Conservation (phyloP, 805 yeast species). For the Candida yuanshanica region DNA sequence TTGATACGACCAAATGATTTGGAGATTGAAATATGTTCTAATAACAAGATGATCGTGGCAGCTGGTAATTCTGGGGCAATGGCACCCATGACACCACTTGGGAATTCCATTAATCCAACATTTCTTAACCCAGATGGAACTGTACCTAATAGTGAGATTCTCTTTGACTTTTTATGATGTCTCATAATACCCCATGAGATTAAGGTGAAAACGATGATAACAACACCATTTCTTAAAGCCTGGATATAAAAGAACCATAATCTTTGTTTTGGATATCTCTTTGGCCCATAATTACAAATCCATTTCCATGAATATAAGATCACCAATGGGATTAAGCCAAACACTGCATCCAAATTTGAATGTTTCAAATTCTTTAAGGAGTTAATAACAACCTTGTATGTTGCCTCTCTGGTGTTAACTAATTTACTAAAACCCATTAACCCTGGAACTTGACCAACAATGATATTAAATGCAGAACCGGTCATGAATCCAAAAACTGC, state of each 20-base stretch:
- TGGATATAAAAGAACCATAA: conserved; percentile 59
- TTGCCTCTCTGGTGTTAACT: conserved; percentile 68
- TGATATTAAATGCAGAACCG: conserved; percentile 84
- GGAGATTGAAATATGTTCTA: conserved; percentile 91
- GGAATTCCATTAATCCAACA: conserved; percentile 67
- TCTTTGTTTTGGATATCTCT: conserved; percentile 53
- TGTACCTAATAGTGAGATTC: conserved; percentile 57
- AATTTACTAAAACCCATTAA: conserved; percentile 66
- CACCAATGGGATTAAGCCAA: conserved; percentile 72
- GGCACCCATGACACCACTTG: conserved; percentile 49
- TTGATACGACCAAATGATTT: conserved; percentile 91
- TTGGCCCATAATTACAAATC: conserved; percentile 53
- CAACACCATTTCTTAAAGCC: conserved; percentile 76
- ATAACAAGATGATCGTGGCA: conserved; percentile 70
- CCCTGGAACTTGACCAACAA: conserved; percentile 81
- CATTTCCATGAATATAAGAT: conserved; percentile 71
- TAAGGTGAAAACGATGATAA: conserved; percentile 75
- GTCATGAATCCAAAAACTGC: conserved; percentile 94
- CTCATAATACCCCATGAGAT: conserved; percentile 73
- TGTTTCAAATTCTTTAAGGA: conserved; percentile 65
- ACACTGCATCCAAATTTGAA: conserved; percentile 78
- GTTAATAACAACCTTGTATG: conserved; percentile 65
- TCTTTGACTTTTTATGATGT: conserved; percentile 36
- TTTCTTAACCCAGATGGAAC: conserved; percentile 81
- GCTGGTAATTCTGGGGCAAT: conserved; percentile 82